Evolutionary conservation across 1,139 yeast genomes (phyloP).

Genomic region (Diutina rugosa): DNA sequence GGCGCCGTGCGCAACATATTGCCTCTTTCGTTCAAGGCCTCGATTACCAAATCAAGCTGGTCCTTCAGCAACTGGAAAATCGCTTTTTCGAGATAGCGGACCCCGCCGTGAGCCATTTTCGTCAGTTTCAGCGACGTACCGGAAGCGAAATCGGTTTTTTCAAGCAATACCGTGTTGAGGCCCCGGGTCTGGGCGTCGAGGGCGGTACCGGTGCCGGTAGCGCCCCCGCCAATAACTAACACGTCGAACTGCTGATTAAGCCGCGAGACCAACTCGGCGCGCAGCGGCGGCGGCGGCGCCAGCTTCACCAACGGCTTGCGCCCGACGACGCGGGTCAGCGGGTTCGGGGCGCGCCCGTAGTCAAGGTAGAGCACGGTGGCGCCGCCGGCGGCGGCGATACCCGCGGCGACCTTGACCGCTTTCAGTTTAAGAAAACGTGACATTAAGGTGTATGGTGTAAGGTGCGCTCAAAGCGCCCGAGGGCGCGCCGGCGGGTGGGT

Average conservation of each 20-base stretch:
- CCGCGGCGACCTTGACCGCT: conserved; percentile 20
- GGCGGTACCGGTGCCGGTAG: conserved; percentile 90
- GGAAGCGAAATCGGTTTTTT: conserved; percentile 78
- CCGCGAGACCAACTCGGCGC: conserved; percentile 20
- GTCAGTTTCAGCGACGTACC: conserved; percentile 95
- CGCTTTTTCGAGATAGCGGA: conserved; percentile 89
- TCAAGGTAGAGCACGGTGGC: conserved; percentile 29
- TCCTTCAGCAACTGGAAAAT: conserved; percentile 83
- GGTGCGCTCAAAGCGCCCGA: too few relatives aligned
- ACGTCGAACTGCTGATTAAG: conserved; percentile 54
- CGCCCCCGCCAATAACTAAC: conserved; percentile 88
- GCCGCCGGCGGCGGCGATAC: conserved; percentile 20
- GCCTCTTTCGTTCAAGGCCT: conserved; percentile 87
- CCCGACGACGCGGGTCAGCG: conserved; percentile 7
- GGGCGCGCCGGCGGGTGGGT: background rate
- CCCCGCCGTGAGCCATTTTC: conserved; percentile 97
- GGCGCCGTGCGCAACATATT: conserved; percentile 89
- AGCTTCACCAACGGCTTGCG: conserved; percentile 1
- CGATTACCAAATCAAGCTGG: conserved; percentile 85
- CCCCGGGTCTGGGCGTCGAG: conserved; percentile 89
- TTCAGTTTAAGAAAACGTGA: conserved; percentile 11
- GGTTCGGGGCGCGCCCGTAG: conserved; percentile 24
- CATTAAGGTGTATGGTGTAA: conserved; percentile 4
- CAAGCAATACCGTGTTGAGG: conserved; percentile 75
- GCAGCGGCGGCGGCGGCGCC: conserved; percentile 16